Evolutionary conservation across 306 rosid species (phyloP).

Genomic region (Quillaja saponaria): DNA sequence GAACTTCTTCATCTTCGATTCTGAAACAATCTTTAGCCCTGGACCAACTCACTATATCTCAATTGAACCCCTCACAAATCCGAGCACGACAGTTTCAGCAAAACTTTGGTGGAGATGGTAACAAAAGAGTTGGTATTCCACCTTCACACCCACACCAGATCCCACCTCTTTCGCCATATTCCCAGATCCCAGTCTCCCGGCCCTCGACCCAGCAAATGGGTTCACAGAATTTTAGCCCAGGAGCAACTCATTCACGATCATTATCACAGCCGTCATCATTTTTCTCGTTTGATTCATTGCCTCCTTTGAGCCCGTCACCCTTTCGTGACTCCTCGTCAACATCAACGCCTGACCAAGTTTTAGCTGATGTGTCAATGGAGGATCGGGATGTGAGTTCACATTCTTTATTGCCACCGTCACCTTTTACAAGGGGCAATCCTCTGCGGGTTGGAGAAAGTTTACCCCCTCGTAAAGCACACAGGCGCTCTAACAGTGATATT

Average conservation of each 20-base stretch:
- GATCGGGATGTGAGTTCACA: conserved; percentile 70
- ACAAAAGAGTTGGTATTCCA: conserved; percentile 66
- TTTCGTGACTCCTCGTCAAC: conserved; percentile 71
- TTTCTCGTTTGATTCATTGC: conserved; percentile 77
- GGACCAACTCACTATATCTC: conserved; percentile 72
- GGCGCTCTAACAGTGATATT: conserved; percentile 87
- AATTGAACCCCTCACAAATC: conserved; percentile 54
- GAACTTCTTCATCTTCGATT: conserved; percentile 60
- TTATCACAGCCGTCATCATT: conserved; percentile 72
- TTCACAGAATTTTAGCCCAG: conserved; percentile 45
- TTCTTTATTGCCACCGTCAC: conserved; percentile 66
- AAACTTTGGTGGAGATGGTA: conserved; percentile 41
- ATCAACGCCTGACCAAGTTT: conserved; percentile 52
- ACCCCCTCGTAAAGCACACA: conserved; percentile 82
- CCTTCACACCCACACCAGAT: conserved; percentile 90
- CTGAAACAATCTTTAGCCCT: conserved; percentile 51
- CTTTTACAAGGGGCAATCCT: conserved; percentile 46
- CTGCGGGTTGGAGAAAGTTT: conserved; percentile 46
- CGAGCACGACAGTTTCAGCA: conserved; percentile 61
- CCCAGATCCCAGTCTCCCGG: conserved; percentile 84
- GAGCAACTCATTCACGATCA: conserved; percentile 79
- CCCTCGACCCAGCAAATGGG: conserved; percentile 46
- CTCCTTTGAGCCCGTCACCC: conserved; percentile 78
- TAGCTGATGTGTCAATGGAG: conserved; percentile 81
- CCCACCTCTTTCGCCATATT: conserved; percentile 86